Conservation (phyloP, 257 asterid genomes). For the Verbena officinalis region DNA sequence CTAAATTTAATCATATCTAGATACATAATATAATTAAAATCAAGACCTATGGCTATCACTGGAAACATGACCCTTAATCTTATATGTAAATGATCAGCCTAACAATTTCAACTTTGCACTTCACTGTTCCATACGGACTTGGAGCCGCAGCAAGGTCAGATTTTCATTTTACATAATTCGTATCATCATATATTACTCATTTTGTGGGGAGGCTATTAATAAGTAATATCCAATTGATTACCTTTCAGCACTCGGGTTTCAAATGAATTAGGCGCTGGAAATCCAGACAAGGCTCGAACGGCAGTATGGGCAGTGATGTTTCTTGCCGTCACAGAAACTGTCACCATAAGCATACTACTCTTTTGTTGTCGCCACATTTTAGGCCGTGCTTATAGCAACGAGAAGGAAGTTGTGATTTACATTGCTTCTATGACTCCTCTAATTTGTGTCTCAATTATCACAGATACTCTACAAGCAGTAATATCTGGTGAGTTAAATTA, state of each 20-base stretch:
- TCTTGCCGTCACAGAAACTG: constrained; percentile 39
- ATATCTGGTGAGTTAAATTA: constrained; percentile 50
- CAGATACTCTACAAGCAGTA: constrained; percentile 57
- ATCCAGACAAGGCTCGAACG: constrained; percentile 45
- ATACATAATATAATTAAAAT: neutral
- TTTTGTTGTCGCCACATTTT: constrained; percentile 36
- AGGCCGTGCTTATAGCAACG: constrained; percentile 50
- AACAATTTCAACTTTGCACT: constrained; percentile 56
- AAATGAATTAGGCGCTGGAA: too few relatives aligned
- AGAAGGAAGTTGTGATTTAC: constrained; percentile 50
- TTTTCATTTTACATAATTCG: neutral
- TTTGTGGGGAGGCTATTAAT: too few relatives aligned
- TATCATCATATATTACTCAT: constrained; percentile 10
- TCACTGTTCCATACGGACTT: constrained; percentile 56
- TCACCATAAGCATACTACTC: constrained; percentile 28
- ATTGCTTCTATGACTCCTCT: constrained; percentile 54
- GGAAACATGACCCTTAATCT: neutral
- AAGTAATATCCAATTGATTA: too few relatives aligned
- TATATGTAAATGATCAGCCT: constrained; percentile 42
- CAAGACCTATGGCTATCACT: neutral
- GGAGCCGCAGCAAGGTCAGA: constrained; percentile 67
- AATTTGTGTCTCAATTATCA: constrained; percentile 45
- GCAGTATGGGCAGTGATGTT: constrained; percentile 42
- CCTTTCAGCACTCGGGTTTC: constrained; percentile 68
- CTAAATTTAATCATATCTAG: neutral